phyloP scores from a whole-genome alignment of 768 basidiomycete species.

The Coprinopsis strossmayeri region DNA sequence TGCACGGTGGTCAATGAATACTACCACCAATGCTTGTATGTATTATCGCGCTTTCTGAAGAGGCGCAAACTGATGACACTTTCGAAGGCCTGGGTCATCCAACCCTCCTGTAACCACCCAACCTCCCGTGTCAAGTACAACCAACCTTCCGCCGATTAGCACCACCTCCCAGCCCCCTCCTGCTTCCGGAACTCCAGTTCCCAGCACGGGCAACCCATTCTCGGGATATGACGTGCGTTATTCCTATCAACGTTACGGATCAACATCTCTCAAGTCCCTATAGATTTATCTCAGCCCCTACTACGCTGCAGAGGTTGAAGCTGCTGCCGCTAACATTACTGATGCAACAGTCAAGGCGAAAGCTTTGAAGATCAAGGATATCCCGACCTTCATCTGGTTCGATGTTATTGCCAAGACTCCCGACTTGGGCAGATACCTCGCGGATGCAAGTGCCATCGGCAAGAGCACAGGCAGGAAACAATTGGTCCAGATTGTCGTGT shows the following conservation, averaged over 20 bases:
- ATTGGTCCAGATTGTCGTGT: slow-evolving; percentile 46
- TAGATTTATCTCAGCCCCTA: slow-evolving; percentile 48
- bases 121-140: slow-evolving; percentile 16
- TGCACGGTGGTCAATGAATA: slow-evolving; percentile 29
- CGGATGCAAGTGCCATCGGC: slow-evolving; percentile 40
- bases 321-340: slow-evolving; percentile 42
- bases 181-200: slow-evolving; percentile 25
- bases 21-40: slow-evolving; percentile 38
- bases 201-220: slow-evolving; percentile 47
- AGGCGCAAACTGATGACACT: neutral
- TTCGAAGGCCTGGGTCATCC: neutral
- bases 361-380: slow-evolving; percentile 45
- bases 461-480: slow-evolving; percentile 41
- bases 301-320: slow-evolving; percentile 48
- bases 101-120: slow-evolving; percentile 15
- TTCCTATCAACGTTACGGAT: neutral
- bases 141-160: slow-evolving; percentile 16
- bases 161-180: slow-evolving; percentile 18
- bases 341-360: slow-evolving; percentile 44
- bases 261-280: neutral
- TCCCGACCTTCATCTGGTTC: slow-evolving; percentile 61
- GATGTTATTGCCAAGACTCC: slow-evolving; percentile 51
- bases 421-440: slow-evolving; percentile 49
- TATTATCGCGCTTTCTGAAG: neutral
- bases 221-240: slow-evolving; percentile 36